Evolutionary conservation across 257 asterid species (phyloP).

Genomic region (Solanum chiquidenum): DNA sequence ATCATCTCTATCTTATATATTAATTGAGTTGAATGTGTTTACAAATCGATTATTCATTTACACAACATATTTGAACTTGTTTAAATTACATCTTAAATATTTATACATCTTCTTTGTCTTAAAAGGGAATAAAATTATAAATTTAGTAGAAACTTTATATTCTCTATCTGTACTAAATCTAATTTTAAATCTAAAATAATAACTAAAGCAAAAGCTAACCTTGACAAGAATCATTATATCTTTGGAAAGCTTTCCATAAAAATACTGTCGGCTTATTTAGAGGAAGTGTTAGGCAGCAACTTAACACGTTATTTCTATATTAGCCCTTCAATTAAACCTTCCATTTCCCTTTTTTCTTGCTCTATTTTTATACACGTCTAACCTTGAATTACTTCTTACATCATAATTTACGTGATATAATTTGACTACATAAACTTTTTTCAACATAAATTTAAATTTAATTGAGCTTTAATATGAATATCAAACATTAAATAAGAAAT

Average conservation of each 20-base stretch:
- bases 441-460: no score
- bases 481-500: no score
- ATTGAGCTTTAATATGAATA: no score
- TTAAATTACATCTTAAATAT: background rate
- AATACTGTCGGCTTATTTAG: background rate
- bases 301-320: background rate
- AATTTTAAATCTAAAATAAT: no score
- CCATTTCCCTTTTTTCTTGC: background rate
- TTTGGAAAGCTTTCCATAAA: background rate
- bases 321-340: background rate
- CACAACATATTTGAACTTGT: background rate
- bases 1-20: no score
- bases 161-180: no score
- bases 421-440: rapidly evolving
- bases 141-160: background rate
- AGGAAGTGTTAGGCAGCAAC: background rate
- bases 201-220: background rate
- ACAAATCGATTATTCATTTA: background rate
- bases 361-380: background rate
- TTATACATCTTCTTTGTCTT: background rate
- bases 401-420: background rate
- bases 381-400: background rate
- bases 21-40: no score
- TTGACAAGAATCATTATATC: background rate
- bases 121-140: background rate